Base-by-base conservation (phyloP, 1,139 yeast genomes). In the Kurtzmaniella natalensis region DNA sequence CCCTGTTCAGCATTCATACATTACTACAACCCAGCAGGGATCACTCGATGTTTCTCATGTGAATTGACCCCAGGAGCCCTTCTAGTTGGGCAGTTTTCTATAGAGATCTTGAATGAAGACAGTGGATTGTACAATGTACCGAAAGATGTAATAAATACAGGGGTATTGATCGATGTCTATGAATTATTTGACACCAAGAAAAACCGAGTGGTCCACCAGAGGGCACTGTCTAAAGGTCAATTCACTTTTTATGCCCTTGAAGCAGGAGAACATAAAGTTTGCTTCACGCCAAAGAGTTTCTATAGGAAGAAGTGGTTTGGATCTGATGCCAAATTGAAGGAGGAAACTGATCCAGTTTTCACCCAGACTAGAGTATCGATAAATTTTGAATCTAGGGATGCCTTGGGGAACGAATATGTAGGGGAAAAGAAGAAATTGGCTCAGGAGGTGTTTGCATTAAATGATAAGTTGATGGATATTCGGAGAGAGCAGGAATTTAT, bases 221-320 rank as follows among this genome's bases (percentile, higher is more conserved):
- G 72, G 50, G 77, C 79, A 11, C 53, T 69, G 5, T 63, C 84
- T 18, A 55, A 59, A 18, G 85, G 87, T 24, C 80, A 77, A 42
- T 80, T 81, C 56, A 73, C 83, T 15, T 81, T 80, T 57, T 73
- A 78, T 20, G 81, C 89, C 1, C 62, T 77, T 32, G 87, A 78
- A 32, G 66, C 78, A 23, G 94, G 94, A 29, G 85, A 80, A 50
- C 92, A 83, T 60, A 64, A 75, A 47, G 70, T 83, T 32, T 83
- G 94, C 57, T 66, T 81, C 47, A 77, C 79, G 38, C 82, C 87
- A 4, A 71, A 76, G 43, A 67, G 76, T 24, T 72, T 72, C 36
- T 44, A 39, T 31, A 43, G 38, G 11, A 39, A 35, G 30, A 43
- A 43, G 25, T 53, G 57, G 59, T 32, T 38, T 11, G 47, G 45